Percentiles rank a stretch among this genome's conserved stretches.
These are phyloP conservation scores for Crepidotus variabilis DNA, from an alignment of 768 basidiomycete genomes.

Conservation along the genomic window DNA sequence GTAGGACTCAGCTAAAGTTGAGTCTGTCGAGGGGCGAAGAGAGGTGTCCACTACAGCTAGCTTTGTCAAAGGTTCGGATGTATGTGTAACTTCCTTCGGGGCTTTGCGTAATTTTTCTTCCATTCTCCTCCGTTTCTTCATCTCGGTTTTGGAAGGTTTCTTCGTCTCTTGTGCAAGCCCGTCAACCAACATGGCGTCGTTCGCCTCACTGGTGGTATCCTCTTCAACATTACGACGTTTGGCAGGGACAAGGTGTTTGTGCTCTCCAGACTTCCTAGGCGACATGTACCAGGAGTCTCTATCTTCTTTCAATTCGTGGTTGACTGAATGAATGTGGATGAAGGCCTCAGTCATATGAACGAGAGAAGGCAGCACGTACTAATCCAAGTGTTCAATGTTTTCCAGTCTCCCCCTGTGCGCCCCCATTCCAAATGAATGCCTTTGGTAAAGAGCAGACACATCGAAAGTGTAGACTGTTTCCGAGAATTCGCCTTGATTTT, in stretches of 20 bases:
- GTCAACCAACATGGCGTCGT: neutral
- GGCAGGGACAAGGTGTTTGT: neutral
- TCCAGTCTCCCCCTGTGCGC: slow-evolving; percentile 10
- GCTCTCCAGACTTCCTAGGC: neutral
- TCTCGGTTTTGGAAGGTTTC: neutral
- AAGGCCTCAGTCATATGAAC: no score
- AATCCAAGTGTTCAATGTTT: slow-evolving; percentile 25
- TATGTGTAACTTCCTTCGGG: neutral
- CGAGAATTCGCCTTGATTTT: slow-evolving; percentile 21
- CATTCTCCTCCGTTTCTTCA: slow-evolving; percentile 1
- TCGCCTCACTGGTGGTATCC: neutral
- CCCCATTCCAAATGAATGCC: slow-evolving; percentile 27
- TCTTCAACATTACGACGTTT: neutral
- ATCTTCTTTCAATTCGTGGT: no score
- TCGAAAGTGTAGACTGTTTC: slow-evolving; percentile 29
- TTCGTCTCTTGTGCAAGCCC: neutral
- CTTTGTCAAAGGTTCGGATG: neutral
- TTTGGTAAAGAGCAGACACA: slow-evolving; percentile 36
- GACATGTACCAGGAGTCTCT: slow-evolving; percentile 2
- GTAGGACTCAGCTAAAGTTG: no score
- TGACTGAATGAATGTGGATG: no score
- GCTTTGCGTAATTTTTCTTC: neutral
- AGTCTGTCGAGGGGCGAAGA: neutral
- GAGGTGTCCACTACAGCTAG: neutral
- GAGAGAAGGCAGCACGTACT: slow-evolving; percentile 12